These are phyloP conservation scores for Colletotrichum sp. DNA, from an alignment of 2,329 filamentous ascomycete genomes.

Conservation along the genomic window DNA sequence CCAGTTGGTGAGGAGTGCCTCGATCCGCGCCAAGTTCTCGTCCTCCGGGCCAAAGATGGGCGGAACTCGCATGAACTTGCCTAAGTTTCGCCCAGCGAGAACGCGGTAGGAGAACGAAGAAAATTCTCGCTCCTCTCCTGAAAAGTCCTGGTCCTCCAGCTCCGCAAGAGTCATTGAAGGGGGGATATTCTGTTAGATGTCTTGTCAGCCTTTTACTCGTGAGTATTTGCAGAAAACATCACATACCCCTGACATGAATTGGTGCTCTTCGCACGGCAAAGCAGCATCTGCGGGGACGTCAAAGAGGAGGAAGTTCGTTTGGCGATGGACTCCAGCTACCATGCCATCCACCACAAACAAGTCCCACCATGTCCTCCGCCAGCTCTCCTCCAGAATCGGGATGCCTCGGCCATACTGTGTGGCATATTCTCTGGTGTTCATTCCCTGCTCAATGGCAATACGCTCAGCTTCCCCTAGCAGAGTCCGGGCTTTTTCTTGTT, in stretches of 20 bases:
- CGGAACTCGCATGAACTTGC: conserved; percentile 70
- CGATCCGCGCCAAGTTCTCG: conserved; percentile 55
- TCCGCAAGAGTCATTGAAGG: conserved; percentile 70
- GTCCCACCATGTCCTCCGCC: conserved; percentile 92
- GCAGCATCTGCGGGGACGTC: conserved; percentile 71
- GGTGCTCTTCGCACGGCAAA: conserved; percentile 83
- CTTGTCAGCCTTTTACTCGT: neutral
- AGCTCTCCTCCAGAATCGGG: conserved; percentile 77
- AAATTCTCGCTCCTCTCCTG: conserved; percentile 71
- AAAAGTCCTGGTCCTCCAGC: conserved; percentile 79
- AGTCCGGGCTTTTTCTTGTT: conserved; percentile 71
- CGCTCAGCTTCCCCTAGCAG: conserved; percentile 72
- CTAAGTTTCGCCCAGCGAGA: conserved; percentile 79
- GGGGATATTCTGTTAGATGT: conserved; percentile 55
- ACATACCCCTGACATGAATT: conserved; percentile 66
- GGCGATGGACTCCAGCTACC: conserved; percentile 79
- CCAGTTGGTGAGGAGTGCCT: conserved; percentile 72
- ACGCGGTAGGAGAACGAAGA: conserved; percentile 88
- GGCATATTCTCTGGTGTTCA: conserved; percentile 75
- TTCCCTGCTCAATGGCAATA: conserved; percentile 75
- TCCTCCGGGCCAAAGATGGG: conserved; percentile 58
- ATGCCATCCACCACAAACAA: conserved; percentile 82
- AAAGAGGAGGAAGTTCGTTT: conserved; percentile 73
- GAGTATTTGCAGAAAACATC: neutral
- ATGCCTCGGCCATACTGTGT: conserved; percentile 66